phyloP scores from a whole-genome alignment of 2,329 filamentous ascomycete species.

The Epichloe scottii region DNA sequence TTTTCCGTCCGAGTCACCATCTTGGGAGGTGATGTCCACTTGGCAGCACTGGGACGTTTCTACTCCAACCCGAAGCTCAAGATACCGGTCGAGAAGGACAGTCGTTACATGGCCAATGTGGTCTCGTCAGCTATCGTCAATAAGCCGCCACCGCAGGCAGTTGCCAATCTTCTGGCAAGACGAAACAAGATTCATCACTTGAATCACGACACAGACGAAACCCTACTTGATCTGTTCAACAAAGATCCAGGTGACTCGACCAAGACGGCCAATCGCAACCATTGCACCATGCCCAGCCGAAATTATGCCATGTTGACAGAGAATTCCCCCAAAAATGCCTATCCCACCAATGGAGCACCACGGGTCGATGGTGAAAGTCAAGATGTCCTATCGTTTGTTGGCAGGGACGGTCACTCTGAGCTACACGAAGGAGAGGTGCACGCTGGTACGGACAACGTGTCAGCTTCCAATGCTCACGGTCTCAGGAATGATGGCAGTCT shows the following conservation, averaged over 20 bases:
- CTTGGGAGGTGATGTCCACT: conserved; percentile 83
- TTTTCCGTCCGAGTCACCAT: conserved; percentile 88
- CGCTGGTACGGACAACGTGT: conserved; percentile 67
- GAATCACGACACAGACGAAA: conserved; percentile 70
- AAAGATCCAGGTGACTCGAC: conserved; percentile 67
- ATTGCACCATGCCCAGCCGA: conserved; percentile 80
- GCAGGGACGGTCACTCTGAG: conserved; percentile 55
- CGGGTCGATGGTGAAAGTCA: conserved; percentile 10
- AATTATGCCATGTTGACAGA: conserved; percentile 90
- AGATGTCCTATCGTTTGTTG: conserved; percentile 18
- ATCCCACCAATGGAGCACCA: conserved; percentile 14
- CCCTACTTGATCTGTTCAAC: conserved; percentile 83
- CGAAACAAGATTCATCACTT: conserved; percentile 73
- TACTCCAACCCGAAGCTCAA: conserved; percentile 77
- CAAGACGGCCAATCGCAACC: conserved; percentile 66
- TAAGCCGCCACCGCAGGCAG: conserved; percentile 73
- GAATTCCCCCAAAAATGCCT: conserved; percentile 52
- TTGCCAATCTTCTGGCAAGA: conserved; percentile 82
- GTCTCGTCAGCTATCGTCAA: conserved; percentile 94
- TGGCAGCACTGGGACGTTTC: conserved; percentile 86
- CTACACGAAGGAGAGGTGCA: conserved; percentile 66
- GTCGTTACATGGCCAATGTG: conserved; percentile 90
- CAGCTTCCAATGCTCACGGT: conserved; percentile 47
- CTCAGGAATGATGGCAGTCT: conserved; percentile 47
- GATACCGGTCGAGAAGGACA: conserved; percentile 68